Evolutionary conservation across 805 yeast species (phyloP).

Genomic region (Torulaspora franciscae): DNA sequence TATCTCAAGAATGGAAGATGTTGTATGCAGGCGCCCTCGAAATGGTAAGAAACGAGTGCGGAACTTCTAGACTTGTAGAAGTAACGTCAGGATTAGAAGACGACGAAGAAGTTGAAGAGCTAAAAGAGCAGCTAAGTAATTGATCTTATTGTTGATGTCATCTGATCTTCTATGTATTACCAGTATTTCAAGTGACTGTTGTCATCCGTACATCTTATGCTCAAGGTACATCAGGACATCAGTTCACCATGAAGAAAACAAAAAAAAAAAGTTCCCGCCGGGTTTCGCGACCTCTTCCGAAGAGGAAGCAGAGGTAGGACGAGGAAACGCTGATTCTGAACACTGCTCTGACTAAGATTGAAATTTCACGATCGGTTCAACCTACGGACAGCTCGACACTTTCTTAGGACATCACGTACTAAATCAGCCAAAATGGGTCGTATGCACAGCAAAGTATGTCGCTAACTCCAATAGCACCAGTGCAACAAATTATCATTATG

Average conservation of each 20-base stretch:
- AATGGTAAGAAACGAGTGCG: constrained; percentile 69
- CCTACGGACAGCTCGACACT: not conserved
- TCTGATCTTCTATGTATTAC: not conserved
- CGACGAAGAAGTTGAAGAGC: constrained; percentile 32
- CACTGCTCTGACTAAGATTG: not conserved
- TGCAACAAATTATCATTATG: not conserved
- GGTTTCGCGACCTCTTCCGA: not conserved
- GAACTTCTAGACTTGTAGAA: constrained; percentile 48
- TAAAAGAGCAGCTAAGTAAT: constrained; percentile 39
- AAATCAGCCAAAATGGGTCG: constrained; percentile 91
- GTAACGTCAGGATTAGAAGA: constrained; percentile 35
- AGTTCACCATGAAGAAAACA: no score
- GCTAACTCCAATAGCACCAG: constrained; percentile 3
- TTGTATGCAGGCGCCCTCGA: constrained; percentile 88
- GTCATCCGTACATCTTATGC: not conserved
- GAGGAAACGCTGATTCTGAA: not conserved
- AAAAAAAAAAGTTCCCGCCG: no score
- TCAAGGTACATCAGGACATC: no score
- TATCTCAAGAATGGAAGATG: constrained; percentile 75
- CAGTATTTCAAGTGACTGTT: constrained; percentile 3
- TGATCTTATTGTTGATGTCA: not conserved
- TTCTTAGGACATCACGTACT: constrained; percentile 22
- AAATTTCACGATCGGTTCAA: not conserved
- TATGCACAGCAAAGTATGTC: constrained; percentile 96
- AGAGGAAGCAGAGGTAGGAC: not conserved